Conservation (phyloP, 1,284 basidiomycete genomes). For the Malassezia obtusa region DNA sequence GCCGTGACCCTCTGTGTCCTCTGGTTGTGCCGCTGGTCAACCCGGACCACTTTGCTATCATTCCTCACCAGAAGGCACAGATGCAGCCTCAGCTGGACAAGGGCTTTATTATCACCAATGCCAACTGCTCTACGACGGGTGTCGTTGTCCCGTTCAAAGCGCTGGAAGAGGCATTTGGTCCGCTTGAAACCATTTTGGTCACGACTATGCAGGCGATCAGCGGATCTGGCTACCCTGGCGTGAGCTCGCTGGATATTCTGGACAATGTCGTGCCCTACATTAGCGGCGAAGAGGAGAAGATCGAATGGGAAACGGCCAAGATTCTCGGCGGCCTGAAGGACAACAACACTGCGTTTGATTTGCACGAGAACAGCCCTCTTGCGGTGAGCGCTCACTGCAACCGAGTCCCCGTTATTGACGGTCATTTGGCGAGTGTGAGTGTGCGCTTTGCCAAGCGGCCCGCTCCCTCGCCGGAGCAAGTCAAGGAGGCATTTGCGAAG, state of each 20-base stretch:
- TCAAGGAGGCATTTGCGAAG: slow-evolving; percentile 65
- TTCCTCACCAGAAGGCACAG: slow-evolving; percentile 65
- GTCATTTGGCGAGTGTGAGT: slow-evolving; percentile 78
- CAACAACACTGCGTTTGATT: slow-evolving; percentile 59
- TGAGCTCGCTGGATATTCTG: slow-evolving; percentile 78
- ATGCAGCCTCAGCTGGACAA: slow-evolving; percentile 56
- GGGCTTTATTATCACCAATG: slow-evolving; percentile 96
- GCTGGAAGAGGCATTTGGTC: slow-evolving; percentile 83
- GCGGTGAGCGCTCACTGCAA: slow-evolving; percentile 83
- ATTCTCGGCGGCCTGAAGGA: slow-evolving; percentile 62
- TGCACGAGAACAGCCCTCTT: slow-evolving; percentile 68
- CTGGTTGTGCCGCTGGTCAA: slow-evolving; percentile 96
- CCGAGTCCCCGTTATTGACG: slow-evolving; percentile 84
- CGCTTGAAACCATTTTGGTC: slow-evolving; percentile 76
- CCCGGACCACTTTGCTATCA: slow-evolving; percentile 71
- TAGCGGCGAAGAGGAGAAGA: slow-evolving; percentile 76
- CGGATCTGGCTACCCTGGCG: slow-evolving; percentile 91
- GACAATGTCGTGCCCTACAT: slow-evolving; percentile 97
- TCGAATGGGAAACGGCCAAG: slow-evolving; percentile 96
- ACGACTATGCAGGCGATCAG: slow-evolving; percentile 98
- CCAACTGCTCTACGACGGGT: slow-evolving; percentile 95
- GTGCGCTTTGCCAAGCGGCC: slow-evolving; percentile 72
- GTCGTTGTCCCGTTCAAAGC: slow-evolving; percentile 84
- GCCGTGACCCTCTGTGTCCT: slow-evolving; percentile 86
- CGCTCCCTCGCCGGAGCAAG: slow-evolving; percentile 75